Base-by-base conservation (phyloP, 306 rosid genomes). In the Lithocarpus polystachyus region DNA sequence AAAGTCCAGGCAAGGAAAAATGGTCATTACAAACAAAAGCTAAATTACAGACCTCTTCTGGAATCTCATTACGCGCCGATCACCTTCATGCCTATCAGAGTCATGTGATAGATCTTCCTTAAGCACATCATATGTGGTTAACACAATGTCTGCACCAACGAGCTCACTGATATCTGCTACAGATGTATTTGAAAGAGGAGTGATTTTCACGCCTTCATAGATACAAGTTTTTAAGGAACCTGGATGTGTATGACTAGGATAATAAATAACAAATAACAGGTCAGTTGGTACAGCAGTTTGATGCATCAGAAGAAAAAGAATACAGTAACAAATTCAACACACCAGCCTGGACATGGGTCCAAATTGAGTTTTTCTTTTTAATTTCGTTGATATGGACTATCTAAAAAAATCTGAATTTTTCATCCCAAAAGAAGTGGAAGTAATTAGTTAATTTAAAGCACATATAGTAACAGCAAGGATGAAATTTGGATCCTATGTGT, bases 71-170 rank as follows among this genome's bases (percentile, higher is more conserved):
- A 93, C 71, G 81, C 92, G 94, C 0, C 99, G 85, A 83, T 95
- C 99, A 64, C 99, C 99, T 83, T 85, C 90, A 78, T 91, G 96
- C 89, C 99, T 89, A 84, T 95, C 97, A 76, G 89, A 92, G 77
- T 95, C 99, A 74, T 92, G 99, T 59, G 98, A 91, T 55, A 93
- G 85, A 79, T 95, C 98, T 84, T 90, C 98, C 82, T 88, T 95
- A 82, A 92, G 99, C 80, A 90, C 92, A 77, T 95, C 98, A 80
- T 95, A 95, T 20, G 99, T 89, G 60, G 99, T 95, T 77, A 95
- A 35, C 33, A 95, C 98, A 78, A 95, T 86, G 84, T 95, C 98
- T 72, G 98, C 92, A 76, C 79, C 79, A 33, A 87, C 85, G 72
- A 95, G 92, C 77, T 91, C 94, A 74, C 82, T 77, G 80, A 89